Evolutionary conservation across 345 rosid genomes (phyloP), one percentile per base, ranked within the genome.

Genomic region (Lepidium aucheri): DNA sequence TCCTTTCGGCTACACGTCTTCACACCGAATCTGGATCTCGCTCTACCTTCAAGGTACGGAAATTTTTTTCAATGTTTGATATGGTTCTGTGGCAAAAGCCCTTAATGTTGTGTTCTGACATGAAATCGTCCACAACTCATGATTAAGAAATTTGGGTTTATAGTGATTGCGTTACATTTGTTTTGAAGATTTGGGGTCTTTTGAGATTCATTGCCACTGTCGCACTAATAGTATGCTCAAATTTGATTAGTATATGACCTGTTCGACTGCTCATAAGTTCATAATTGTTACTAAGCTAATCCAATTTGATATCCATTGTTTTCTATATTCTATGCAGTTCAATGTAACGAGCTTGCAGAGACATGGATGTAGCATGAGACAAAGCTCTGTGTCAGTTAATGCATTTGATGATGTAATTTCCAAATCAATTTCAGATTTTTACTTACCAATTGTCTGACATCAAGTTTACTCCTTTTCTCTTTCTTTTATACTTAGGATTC

Each of bases 391-490:
- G 22, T 71, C 9, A 22, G 76, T 76, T 61, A 67, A 67, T 35
- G 88, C 90, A 51, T 72, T 77, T 42, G 87, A 77, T 74, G 92
- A 74, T 67, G 95, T 86, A 78, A 38, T 55, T 13, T 66, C 2
- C 8, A 40, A 5, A 17, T 22, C 18, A 16, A 33, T 50, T 44
- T 47, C 14, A 47, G 32, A 34, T 24, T 43, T 51, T 8, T 14
- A 35, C 57, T 16, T 3, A 22, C 2, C 1, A 65, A 6, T 28
- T 60, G 49, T 14, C 6, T 68, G 1, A 34, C 46, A 30, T 32
- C 32, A 54, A 45, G 47, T 10, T 68, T 53, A 10, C 3, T 24
- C 12, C 22, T 4, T 32, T 40, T 5, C 30, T 34, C 14, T 45
- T 55, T 55, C 4, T 2, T 35, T 7, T 38, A 44, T 26, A 26